phyloP scores from a whole-genome alignment of 306 rosid species.

The Comarum palustre region DNA sequence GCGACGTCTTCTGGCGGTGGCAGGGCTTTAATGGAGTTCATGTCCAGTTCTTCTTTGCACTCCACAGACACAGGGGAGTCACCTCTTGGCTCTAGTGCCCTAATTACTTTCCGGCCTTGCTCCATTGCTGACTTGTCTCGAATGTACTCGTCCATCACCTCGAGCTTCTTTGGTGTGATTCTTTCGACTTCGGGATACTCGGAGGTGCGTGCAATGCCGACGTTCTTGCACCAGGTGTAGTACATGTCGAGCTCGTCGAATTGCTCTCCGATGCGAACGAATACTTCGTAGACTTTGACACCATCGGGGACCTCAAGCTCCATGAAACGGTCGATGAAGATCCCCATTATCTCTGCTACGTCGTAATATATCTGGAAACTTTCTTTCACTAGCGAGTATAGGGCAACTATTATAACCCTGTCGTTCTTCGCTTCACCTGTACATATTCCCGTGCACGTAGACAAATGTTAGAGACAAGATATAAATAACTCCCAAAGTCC shows the following conservation, averaged over 20 bases:
- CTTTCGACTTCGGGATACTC: slow-evolving; percentile 81
- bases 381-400: slow-evolving; percentile 68
- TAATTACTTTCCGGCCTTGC: slow-evolving; percentile 18
- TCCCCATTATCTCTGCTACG: slow-evolving; percentile 51
- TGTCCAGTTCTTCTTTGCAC: slow-evolving; percentile 33
- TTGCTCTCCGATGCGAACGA: slow-evolving; percentile 74
- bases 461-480: neutral
- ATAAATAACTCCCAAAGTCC: neutral
- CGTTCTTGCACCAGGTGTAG: slow-evolving; percentile 60
- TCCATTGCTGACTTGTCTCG: slow-evolving; percentile 47
- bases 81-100: slow-evolving; percentile 10
- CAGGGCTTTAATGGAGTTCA: slow-evolving; percentile 56
- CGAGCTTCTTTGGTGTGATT: slow-evolving; percentile 63
- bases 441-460: neutral
- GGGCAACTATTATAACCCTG: slow-evolving; percentile 68
- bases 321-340: slow-evolving; percentile 65
- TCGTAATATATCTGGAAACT: slow-evolving; percentile 72
- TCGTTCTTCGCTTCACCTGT: slow-evolving; percentile 69
- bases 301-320: slow-evolving; percentile 55
- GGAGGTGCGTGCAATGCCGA: slow-evolving; percentile 70
- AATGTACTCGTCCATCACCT: slow-evolving; percentile 77
- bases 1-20: slow-evolving; percentile 54
- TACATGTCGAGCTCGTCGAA: slow-evolving; percentile 77
- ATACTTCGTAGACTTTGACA: slow-evolving; percentile 59
- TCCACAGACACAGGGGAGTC: neutral